Conservation (phyloP, 768 basidiomycete species). For the Hortiboletus flavorubellus region DNA sequence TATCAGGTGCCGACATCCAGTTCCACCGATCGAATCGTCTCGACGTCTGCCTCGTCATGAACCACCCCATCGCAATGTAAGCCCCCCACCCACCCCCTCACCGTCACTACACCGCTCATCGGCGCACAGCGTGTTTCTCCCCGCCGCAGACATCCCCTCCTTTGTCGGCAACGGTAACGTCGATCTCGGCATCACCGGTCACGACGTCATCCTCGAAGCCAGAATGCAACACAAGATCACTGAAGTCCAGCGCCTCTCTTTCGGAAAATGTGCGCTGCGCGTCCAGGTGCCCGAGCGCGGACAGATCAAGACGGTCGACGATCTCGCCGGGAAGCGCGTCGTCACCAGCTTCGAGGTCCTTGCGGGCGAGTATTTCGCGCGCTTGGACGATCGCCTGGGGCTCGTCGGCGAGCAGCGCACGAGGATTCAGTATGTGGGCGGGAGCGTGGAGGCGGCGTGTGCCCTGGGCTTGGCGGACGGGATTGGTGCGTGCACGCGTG, state of each 20-base stretch:
- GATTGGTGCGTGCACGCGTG: slow-evolving; percentile 59
- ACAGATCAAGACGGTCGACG: slow-evolving; percentile 64
- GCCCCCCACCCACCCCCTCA: slow-evolving; percentile 23
- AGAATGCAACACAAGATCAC: slow-evolving; percentile 75
- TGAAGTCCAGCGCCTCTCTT: slow-evolving; percentile 80
- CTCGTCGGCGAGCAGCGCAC: slow-evolving; percentile 61
- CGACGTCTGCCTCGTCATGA: slow-evolving; percentile 91
- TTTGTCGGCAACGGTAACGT: slow-evolving; percentile 98
- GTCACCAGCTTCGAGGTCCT: slow-evolving; percentile 96
- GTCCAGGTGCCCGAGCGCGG: slow-evolving; percentile 86
- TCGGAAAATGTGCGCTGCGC: slow-evolving; percentile 88
- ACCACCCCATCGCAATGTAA: slow-evolving; percentile 92
- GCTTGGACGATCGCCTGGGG: slow-evolving; percentile 53
- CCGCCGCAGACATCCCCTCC: slow-evolving; percentile 94
- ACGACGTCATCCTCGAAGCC: slow-evolving; percentile 94
- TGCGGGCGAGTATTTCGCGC: slow-evolving; percentile 70
- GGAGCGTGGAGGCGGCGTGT: slow-evolving; percentile 98
- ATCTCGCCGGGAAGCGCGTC: slow-evolving; percentile 86
- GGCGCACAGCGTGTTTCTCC: slow-evolving; percentile 80
- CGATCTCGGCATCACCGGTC: slow-evolving; percentile 95
- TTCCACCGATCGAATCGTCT: slow-evolving; percentile 84
- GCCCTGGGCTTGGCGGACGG: slow-evolving; percentile 95
- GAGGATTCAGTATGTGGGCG: slow-evolving; percentile 92
- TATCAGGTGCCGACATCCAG: slow-evolving; percentile 88
- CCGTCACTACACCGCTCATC: neutral